Base-by-base conservation (phyloP, 352 stramenopile species). In the Aphanomyces cochlioides region DNA sequence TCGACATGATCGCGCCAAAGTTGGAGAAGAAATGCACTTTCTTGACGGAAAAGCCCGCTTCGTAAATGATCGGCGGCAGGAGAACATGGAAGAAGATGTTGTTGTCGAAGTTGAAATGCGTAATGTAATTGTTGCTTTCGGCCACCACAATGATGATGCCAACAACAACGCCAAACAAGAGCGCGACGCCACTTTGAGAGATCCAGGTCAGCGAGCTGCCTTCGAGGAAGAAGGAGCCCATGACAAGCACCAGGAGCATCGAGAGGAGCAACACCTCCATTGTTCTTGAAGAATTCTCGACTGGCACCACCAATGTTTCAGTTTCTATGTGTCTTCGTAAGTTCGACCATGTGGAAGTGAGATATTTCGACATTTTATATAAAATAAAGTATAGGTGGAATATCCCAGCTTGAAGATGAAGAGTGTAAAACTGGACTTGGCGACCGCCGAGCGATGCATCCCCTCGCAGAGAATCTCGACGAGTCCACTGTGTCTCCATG, bases 1-100 rank as follows among this genome's bases (percentile, higher is more conserved):
- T 94, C 66, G 82, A 92, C 81, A 92, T 90, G 71, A 94, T 94
- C 45, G 87, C 87, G 4, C 83, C 85, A 65, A 94, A 91, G 75
- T 92, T 94, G 61, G 83, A 79, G 73, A 94, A 94, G 74, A 94
- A 94, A 36, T 85, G 83, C 41, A 86, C 78, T 58, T 84, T 79
- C 77, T 94, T 94, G 75, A 92, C 85, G 40, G 87, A 92, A 75
- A 94, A 94, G 43, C 87, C 87, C 45, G 80, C 84, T 74, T 94
- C 85, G 75, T 93, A 94, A 75, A 94, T 94, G 74, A 94, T 94
- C 28, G 87, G 87, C 38, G 87, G 87, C 71, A 94, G 73, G 67
- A 94, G 70, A 37, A 94, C 85, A 76, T 94, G 83, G 63, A 94
- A 94, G 76, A 94, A 94, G 64, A 94, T 81, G 65, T 84, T 90